Evolutionary conservation across 2,329 filamentous ascomycete genomes (phyloP), one percentile per base, ranked within the genome.

Genomic region (Pseudopithomyces maydicus): DNA sequence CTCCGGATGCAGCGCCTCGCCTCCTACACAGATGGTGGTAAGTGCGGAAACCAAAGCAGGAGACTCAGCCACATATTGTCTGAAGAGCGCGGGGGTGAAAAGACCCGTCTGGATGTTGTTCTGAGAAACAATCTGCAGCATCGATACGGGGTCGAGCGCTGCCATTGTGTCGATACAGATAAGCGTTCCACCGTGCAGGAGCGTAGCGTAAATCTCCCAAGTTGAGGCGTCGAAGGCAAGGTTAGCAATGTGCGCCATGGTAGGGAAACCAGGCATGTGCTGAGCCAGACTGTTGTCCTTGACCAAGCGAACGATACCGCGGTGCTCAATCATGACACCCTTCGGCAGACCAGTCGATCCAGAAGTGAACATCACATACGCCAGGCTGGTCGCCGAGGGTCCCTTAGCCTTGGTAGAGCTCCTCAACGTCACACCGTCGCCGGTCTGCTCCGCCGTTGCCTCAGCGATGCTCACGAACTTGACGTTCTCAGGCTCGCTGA

Each of bases 241-340:
- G 39, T 20, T 52, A n/a, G 45, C 36, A n/a, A 55, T 43, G 80
- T 81, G 57, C 82, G 82, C 4, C 78, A 67, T 7, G 62, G 71
- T 60, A 6, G 55, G 41, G 6, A 42, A 22, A 2, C 70, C 59
- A 11, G 43, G 41, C 14, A 60, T 49, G 22, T 55, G 38, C 15
- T 57, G 50, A 2, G 43, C 51, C 20, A 56, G 53, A 17, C 54
- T 60, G 32, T 82, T 82, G 11, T 26, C 47, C n/a, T 29, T 50
- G 6, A 38, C 36, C 33, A 50, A 20, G 15, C 47, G 47, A 3
- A 41, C 47, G 0, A 90, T 74, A 1, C 84, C 81, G 0, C 78
- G 76, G 62, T 90, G 87, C 7, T 84, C 85, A 54, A 88, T 83
- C 38, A 87, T 83, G 15, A 86, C 82, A 2, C 84, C 86, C 54